phyloP scores from a whole-genome alignment of 1,284 basidiomycete genomes.

The Abortiporus biennis region DNA sequence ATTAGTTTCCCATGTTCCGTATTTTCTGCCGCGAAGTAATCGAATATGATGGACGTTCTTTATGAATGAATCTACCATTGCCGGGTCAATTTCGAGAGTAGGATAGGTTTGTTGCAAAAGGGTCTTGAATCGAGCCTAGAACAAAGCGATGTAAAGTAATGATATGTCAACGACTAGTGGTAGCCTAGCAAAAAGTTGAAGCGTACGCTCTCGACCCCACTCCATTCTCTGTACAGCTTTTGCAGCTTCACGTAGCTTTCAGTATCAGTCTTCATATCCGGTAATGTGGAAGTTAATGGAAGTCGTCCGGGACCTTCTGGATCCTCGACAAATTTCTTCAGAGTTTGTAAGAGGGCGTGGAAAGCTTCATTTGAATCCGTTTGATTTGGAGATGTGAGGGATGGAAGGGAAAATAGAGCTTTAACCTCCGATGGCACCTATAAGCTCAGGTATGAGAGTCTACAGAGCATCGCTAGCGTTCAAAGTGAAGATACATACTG shows the following conservation, averaged over 20 bases:
- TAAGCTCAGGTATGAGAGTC: neutral
- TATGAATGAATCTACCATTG: slow-evolving; percentile 77
- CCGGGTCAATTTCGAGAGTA: slow-evolving; percentile 36
- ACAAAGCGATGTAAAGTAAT: neutral
- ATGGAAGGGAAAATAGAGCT: slow-evolving; percentile 45
- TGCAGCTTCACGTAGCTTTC: slow-evolving; percentile 77
- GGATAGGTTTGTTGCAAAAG: slow-evolving; percentile 18
- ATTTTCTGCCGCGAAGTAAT: slow-evolving; percentile 68
- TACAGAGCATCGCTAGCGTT: too few species aligned
- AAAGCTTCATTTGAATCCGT: slow-evolving; percentile 35
- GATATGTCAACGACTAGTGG: neutral
- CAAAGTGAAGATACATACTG: neutral
- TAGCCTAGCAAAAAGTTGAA: neutral
- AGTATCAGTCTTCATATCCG: slow-evolving; percentile 96
- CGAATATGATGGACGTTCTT: slow-evolving; percentile 86
- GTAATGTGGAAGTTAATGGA: slow-evolving; percentile 66
- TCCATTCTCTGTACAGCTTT: slow-evolving; percentile 66
- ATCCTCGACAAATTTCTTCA: slow-evolving; percentile 50
- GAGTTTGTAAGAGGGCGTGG: slow-evolving; percentile 81
- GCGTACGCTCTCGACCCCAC: slow-evolving; percentile 61
- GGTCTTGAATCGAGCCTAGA: slow-evolving; percentile 21
- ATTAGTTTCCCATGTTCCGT: slow-evolving; percentile 54
- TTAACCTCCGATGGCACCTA: slow-evolving; percentile 65
- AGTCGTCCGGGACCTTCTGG: slow-evolving; percentile 25
- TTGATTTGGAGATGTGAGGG: slow-evolving; percentile 14